These are phyloP conservation scores for Colletotrichum cuscutae DNA, from an alignment of 2,329 filamentous ascomycete species.

Conservation along the genomic window DNA sequence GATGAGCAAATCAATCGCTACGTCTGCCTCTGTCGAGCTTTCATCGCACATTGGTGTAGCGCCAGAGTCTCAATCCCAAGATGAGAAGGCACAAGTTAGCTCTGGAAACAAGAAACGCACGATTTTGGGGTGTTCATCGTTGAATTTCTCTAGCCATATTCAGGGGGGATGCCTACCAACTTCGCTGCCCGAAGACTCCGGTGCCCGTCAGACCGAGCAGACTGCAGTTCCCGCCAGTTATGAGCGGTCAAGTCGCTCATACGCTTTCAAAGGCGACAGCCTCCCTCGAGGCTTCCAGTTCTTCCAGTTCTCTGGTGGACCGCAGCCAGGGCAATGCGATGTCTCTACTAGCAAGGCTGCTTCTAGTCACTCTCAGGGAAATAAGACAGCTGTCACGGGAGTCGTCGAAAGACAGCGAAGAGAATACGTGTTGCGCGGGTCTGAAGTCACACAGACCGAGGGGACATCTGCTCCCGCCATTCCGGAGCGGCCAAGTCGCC, in stretches of 20 bases:
- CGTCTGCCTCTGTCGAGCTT: background rate
- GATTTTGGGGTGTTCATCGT: background rate
- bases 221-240: too few species aligned
- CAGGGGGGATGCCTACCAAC: background rate
- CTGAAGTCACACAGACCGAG: background rate
- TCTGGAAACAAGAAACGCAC: background rate
- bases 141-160: background rate
- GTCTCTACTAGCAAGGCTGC: background rate
- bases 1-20: background rate
- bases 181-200: too few species aligned
- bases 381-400: background rate
- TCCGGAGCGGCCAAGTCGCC: background rate
- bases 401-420: background rate
- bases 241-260: background rate
- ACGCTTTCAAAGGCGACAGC: background rate
- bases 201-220: background rate
- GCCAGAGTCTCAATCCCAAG: background rate
- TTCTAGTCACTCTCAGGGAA: too few species aligned
- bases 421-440: background rate
- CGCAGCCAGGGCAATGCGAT: background rate
- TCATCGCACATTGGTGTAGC: background rate
- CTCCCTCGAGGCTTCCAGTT: background rate
- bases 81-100: background rate
- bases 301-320: background rate
- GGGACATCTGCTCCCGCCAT: background rate